Conservation (phyloP, 352 stramenopile genomes). For the Globisporangium echinulatum region DNA sequence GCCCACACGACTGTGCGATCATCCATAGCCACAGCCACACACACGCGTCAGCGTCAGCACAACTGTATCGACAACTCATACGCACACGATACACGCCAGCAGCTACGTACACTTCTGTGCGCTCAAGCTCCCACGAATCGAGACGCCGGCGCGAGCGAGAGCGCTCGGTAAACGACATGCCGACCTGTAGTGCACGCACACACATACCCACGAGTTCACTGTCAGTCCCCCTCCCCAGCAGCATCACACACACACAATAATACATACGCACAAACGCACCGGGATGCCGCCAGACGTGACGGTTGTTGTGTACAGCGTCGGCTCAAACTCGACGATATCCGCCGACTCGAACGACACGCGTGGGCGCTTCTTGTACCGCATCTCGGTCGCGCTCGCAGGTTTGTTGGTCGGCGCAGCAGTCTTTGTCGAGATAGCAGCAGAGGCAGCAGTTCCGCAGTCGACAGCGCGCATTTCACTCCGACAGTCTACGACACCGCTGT, state of each 20-base stretch:
- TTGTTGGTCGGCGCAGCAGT: constrained; percentile 1
- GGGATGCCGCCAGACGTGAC: constrained; percentile 76
- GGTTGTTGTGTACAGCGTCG: constrained; percentile 73
- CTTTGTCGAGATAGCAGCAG: not conserved
- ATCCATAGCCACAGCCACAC: constrained; percentile 1
- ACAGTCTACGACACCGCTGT: not conserved
- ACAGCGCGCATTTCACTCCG: too few species aligned
- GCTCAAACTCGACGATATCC: constrained; percentile 85
- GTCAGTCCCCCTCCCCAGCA: not conserved
- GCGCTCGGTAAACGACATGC: constrained; percentile 71
- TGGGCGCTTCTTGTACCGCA: constrained; percentile 50
- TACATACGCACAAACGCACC: constrained; percentile 7
- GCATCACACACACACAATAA: not conserved
- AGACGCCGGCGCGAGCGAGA: constrained; percentile 64
- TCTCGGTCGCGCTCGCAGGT: constrained; percentile 13
- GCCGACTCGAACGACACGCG: constrained; percentile 72
- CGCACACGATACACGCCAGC: not conserved
- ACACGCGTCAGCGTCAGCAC: constrained; percentile 1
- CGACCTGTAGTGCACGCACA: constrained; percentile 22
- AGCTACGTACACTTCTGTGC: constrained; percentile 49
- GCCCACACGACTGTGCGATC: constrained; percentile 38
- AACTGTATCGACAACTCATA: not conserved
- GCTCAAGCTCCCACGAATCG: constrained; percentile 77
- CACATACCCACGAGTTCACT: not conserved
- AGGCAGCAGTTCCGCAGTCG: not conserved